Percentiles rank a stretch among this genome's conserved stretches.
phyloP scores from a whole-genome alignment of 768 basidiomycete genomes.

The Boletus insuetus region DNA sequence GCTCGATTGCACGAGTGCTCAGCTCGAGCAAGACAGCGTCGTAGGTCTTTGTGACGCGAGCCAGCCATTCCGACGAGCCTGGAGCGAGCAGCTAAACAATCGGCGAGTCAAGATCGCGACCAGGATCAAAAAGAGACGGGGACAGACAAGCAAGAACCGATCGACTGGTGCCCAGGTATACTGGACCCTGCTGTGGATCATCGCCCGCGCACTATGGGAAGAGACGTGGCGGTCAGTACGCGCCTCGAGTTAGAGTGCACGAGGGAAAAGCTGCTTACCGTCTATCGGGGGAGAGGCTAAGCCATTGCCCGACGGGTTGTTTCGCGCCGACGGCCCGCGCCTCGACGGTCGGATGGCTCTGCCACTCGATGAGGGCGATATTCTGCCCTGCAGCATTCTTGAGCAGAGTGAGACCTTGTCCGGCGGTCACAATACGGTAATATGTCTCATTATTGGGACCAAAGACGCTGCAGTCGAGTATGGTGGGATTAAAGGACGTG shows the following conservation, averaged over 20 bases:
- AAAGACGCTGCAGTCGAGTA: conserved; percentile 55
- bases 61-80: conserved; percentile 41
- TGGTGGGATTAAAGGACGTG: conserved; percentile 46
- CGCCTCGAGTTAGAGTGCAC: neutral
- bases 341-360: conserved; percentile 47
- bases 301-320: conserved; percentile 52
- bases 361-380: conserved; percentile 60
- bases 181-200: conserved; percentile 47
- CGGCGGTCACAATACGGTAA: conserved; percentile 52
- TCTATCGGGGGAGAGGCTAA: conserved; percentile 47
- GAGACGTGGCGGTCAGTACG: neutral
- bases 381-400: conserved; percentile 46
- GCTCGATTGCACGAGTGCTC: conserved; percentile 51
- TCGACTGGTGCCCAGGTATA: conserved; percentile 59
- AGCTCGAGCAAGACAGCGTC: conserved; percentile 52
- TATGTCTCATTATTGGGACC: conserved; percentile 47
- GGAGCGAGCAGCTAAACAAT: conserved; percentile 46
- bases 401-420: conserved; percentile 53
- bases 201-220: conserved; percentile 33
- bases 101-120: neutral
- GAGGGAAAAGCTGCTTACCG: conserved; percentile 30
- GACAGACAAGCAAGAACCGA: conserved; percentile 42
- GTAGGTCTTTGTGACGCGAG: conserved; percentile 46
- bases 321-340: conserved; percentile 48
- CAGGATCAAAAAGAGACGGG: too few species aligned